phyloP scores from a whole-genome alignment of 129 eudicot genomes.

The Chrysanthemum seticuspe region DNA sequence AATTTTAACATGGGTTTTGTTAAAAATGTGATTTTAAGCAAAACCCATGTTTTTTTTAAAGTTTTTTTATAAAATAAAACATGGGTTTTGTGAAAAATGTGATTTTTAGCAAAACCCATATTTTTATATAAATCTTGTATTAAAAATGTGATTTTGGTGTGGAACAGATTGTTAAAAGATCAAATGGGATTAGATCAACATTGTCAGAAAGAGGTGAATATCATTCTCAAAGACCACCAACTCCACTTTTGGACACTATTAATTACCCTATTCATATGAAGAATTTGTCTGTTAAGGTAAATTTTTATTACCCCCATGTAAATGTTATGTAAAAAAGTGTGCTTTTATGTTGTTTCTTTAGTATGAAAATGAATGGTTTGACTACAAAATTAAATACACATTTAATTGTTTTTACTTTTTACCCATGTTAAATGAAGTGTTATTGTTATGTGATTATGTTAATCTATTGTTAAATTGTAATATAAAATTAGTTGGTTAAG shows the following conservation, averaged over 20 bases:
- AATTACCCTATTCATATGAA: slow-evolving; percentile 98
- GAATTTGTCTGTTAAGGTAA: slow-evolving; percentile 85
- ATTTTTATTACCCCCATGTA: neutral
- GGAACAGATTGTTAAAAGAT: slow-evolving; percentile 48
- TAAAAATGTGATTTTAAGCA: too few species aligned
- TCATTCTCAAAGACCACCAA: slow-evolving; percentile 86
- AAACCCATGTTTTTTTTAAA: too few species aligned
- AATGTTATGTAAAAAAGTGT: neutral
- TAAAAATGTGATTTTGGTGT: neutral
- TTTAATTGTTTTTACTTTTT: too few species aligned
- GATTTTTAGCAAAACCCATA: too few species aligned
- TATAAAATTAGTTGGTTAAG: too few species aligned
- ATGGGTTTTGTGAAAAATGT: too few species aligned
- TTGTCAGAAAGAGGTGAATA: slow-evolving; percentile 80
- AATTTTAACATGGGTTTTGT: too few species aligned
- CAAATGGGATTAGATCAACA: slow-evolving; percentile 57
- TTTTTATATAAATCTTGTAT: too few species aligned
- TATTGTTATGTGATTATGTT: too few species aligned
- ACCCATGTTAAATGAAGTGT: too few species aligned
- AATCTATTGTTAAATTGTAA: too few species aligned
- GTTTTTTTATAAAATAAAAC: too few species aligned
- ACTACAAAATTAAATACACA: neutral
- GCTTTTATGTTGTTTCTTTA: neutral
- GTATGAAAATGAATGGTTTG: neutral
- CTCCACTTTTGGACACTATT: slow-evolving; percentile 94